These are phyloP conservation scores for Carex pumila DNA, from an alignment of 176 grass and related monocot genomes.

Conservation along the genomic window DNA sequence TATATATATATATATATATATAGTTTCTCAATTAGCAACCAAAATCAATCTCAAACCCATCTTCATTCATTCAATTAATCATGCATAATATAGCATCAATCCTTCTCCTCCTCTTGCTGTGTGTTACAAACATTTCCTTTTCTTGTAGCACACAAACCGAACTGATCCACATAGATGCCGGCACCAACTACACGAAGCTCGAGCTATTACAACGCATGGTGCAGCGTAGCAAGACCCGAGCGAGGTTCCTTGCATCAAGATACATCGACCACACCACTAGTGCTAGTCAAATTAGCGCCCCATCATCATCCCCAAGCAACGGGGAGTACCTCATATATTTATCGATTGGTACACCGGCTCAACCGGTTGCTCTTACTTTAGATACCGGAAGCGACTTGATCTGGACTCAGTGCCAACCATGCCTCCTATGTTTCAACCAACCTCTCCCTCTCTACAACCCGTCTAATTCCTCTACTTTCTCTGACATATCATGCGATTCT, in stretches of 20 bases:
- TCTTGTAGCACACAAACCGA: neutral
- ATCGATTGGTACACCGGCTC: constrained; percentile 40
- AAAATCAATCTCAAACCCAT: neutral
- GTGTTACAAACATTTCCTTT: neutral
- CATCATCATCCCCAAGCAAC: neutral
- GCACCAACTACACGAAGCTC: constrained; percentile 8
- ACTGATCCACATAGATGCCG: constrained; percentile 8
- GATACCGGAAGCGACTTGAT: constrained; percentile 77
- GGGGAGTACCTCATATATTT: constrained; percentile 46
- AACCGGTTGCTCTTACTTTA: constrained; percentile 26
- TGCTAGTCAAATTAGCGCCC: too few species aligned
- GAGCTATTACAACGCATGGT: constrained; percentile 20
- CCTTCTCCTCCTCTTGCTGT: constrained; percentile 6
- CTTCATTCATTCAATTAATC: neutral
- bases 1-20: too few species aligned
- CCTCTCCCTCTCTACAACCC: constrained; percentile 7
- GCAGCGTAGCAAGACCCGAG: constrained; percentile 15
- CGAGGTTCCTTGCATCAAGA: constrained; percentile 13
- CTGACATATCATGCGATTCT: constrained; percentile 19
- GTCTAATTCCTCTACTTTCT: constrained; percentile 18
- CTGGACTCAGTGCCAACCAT: constrained; percentile 79
- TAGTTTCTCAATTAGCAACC: neutral
- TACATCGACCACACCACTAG: neutral
- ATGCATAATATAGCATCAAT: constrained; percentile 3
- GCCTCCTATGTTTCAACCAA: constrained; percentile 37